phyloP scores from a whole-genome alignment of 108 stramenopile species.

The Cylindrotheca closterium region DNA sequence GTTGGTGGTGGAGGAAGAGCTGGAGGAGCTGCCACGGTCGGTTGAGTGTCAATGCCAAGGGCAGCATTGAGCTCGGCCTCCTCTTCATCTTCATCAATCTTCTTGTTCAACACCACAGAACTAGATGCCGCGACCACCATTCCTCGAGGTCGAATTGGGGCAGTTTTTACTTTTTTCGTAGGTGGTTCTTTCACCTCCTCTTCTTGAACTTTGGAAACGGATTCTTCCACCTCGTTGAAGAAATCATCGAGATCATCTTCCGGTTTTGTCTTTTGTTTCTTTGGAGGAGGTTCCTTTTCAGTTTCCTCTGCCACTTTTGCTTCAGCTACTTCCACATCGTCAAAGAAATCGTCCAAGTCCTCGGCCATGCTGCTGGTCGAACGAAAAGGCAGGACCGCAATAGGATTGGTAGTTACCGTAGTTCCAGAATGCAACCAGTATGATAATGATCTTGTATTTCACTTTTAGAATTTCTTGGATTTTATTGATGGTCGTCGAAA shows the following conservation, averaged over 20 bases:
- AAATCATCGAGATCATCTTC: conserved; percentile 10
- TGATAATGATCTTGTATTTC: no score
- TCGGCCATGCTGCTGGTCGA: conserved; percentile 63
- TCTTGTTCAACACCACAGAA: conserved; percentile 11
- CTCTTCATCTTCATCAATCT: neutral
- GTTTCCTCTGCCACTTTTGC: conserved; percentile 51
- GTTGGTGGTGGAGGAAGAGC: no score
- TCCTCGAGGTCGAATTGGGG: conserved; percentile 36
- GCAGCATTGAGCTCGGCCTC: neutral
- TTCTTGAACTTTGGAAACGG: conserved; percentile 17
- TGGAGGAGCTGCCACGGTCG: neutral
- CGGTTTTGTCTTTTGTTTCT: conserved; percentile 1
- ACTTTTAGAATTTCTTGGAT: no score
- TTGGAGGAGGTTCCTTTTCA: conserved; percentile 6
- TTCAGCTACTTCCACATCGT: conserved; percentile 71
- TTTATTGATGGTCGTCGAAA: no score
- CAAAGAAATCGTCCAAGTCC: conserved; percentile 85
- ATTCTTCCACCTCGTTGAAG: conserved; percentile 5
- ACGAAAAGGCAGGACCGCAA: no score
- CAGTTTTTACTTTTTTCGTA: conserved; percentile 19
- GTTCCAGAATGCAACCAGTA: no score
- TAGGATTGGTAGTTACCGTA: no score
- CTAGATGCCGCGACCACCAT: conserved; percentile 55
- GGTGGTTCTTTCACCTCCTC: neutral
- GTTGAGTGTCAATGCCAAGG: neutral